These are phyloP conservation scores for Nyctanthes arbortristis DNA, from an alignment of 257 asterid species.

Conservation along the genomic window DNA sequence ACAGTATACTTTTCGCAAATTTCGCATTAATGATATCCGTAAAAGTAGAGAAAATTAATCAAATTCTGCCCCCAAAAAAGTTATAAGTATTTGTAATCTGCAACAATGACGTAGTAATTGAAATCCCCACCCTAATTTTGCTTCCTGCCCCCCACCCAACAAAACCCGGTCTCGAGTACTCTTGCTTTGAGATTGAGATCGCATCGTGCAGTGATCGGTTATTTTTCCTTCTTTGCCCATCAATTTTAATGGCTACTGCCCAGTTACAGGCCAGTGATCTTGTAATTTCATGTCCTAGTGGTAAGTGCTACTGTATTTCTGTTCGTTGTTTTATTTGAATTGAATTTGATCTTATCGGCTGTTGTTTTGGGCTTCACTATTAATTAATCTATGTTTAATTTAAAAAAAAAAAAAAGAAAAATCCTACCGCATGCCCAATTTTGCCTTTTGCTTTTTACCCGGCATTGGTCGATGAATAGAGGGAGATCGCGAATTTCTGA, in stretches of 20 bases:
- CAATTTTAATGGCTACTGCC: not conserved
- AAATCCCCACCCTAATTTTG: not conserved
- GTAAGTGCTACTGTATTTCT: not conserved
- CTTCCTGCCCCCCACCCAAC: not conserved
- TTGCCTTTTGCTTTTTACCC: not conserved
- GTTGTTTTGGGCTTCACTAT: not conserved
- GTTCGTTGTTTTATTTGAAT: not conserved
- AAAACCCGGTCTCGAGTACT: not conserved
- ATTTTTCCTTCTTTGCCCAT: not conserved
- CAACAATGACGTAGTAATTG: not conserved
- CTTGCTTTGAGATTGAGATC: conserved; percentile 5
- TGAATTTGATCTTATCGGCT: not conserved
- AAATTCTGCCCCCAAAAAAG: not conserved
- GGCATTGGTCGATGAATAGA: not conserved
- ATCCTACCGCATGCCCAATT: not conserved
- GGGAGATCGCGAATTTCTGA: not conserved
- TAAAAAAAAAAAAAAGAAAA: too few relatives aligned
- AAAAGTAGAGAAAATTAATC: not conserved
- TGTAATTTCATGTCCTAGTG: not conserved
- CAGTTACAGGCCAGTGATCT: not conserved
- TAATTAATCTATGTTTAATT: not conserved
- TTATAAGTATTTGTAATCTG: not conserved
- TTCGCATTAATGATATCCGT: not conserved
- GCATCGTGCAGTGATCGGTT: not conserved
- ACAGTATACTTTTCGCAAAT: conserved; percentile 4